phyloP scores from a whole-genome alignment of 495 filamentous ascomycete species.

The Talaromyces wortmannii region DNA sequence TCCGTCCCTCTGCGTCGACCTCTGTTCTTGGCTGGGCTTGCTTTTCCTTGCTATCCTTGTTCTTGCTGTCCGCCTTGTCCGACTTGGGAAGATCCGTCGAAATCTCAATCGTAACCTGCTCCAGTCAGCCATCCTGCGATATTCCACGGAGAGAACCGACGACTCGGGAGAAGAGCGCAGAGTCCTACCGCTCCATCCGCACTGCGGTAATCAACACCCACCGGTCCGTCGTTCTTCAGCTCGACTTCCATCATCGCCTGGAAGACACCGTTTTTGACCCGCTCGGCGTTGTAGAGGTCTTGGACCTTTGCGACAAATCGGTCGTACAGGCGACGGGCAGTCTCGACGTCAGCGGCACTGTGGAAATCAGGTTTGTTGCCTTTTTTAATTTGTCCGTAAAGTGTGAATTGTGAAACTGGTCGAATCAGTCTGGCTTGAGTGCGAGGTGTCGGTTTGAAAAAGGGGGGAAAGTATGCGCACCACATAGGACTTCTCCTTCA shows the following conservation, averaged over 20 bases:
- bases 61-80: conserved; percentile 19
- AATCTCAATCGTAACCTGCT: conserved; percentile 62
- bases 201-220: conserved; percentile 66
- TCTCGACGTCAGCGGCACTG: conserved; percentile 67
- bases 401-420: conserved; percentile 95
- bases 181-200: conserved; percentile 55
- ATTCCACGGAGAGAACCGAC: conserved; percentile 12
- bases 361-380: conserved; percentile 95
- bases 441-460: background rate
- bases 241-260: conserved; percentile 99
- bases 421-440: background rate
- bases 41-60: background rate
- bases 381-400: conserved; percentile 87
- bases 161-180: conserved; percentile 23
- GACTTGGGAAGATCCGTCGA: conserved; percentile 54
- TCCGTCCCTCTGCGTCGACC: conserved; percentile 11
- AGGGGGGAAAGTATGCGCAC: conserved; percentile 37
- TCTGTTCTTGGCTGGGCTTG: conserved; percentile 11
- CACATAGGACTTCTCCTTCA: conserved; percentile 82
- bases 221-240: conserved; percentile 88
- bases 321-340: conserved; percentile 76
- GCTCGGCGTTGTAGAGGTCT: conserved; percentile 62
- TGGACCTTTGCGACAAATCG: conserved; percentile 73
- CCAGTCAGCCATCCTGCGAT: conserved; percentile 9
- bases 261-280: conserved; percentile 90